Evolutionary conservation across 2,329 filamentous ascomycete genomes (phyloP).

Genomic region (Neofusicoccum parvum): DNA sequence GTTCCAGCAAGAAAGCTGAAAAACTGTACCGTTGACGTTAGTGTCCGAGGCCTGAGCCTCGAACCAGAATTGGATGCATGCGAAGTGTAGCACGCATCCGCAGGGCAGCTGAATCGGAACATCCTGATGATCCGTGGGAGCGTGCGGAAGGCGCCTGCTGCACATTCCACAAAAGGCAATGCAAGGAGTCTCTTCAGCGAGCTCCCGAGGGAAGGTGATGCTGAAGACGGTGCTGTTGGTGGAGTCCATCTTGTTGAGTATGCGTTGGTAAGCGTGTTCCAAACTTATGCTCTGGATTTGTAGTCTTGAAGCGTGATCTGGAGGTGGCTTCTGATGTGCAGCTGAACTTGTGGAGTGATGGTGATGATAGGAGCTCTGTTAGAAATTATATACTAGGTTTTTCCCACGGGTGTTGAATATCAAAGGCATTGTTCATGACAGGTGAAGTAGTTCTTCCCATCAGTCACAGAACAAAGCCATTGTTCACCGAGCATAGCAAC

Average conservation of each 20-base stretch:
- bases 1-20: not conserved
- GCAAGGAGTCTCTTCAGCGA: not conserved
- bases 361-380: no score
- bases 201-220: not conserved
- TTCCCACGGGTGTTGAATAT: not conserved
- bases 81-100: not conserved
- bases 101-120: not conserved
- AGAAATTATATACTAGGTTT: not conserved
- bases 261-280: no score
- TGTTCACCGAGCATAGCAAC: no score
- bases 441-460: not conserved
- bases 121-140: not conserved
- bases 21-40: not conserved
- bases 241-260: no score
- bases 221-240: not conserved
- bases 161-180: not conserved
- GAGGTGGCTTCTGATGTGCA: no score
- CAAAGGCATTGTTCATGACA: not conserved
- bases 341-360: no score
- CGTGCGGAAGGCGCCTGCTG: not conserved
- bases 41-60: no score
- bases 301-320: no score
- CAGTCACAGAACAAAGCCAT: not conserved
- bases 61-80: not conserved
- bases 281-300: no score